phyloP scores from a whole-genome alignment of 805 yeast genomes.

The Phaffomyces antillensis region DNA sequence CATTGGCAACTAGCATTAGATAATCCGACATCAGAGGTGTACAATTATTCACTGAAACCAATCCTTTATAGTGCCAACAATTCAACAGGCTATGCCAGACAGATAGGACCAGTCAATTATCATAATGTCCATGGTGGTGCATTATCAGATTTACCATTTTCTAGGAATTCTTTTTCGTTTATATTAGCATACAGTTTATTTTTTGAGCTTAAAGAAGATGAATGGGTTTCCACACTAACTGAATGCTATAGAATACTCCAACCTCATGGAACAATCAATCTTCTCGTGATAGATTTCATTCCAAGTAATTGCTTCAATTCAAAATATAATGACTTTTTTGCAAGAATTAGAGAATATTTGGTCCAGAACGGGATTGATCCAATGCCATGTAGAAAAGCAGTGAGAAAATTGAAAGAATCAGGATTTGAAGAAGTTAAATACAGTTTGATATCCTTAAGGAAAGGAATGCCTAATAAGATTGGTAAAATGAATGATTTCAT shows the following conservation, averaged over 20 bases:
- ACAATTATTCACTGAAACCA: conserved; percentile 14
- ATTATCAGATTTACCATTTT: conserved; percentile 15
- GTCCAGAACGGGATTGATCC: conserved; percentile 18
- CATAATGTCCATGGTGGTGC: conserved; percentile 17
- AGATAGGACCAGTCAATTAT: conserved; percentile 19
- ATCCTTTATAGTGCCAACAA: conserved; percentile 9
- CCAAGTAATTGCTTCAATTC: conserved; percentile 15
- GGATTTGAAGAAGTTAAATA: conserved; percentile 18
- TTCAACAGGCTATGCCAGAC: background rate
- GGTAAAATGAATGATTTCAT: conserved; percentile 21
- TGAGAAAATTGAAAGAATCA: conserved; percentile 13
- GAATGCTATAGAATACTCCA: conserved; percentile 16
- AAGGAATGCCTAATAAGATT: conserved; percentile 16
- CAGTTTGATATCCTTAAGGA: conserved; percentile 15
- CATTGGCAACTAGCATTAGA: conserved; percentile 23
- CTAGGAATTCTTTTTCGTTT: conserved; percentile 14
- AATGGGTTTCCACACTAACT: conserved; percentile 17
- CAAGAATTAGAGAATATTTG: conserved; percentile 8
- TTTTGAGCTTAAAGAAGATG: conserved; percentile 12
- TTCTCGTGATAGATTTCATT: conserved; percentile 17
- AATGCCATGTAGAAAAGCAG: conserved; percentile 18
- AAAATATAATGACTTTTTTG: conserved; percentile 10
- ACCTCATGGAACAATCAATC: conserved; percentile 13
- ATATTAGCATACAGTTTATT: conserved; percentile 16
- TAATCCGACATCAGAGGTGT: conserved; percentile 15